Conservation (phyloP, 2,329 filamentous ascomycete genomes). For the Fusarium nodosum region DNA sequence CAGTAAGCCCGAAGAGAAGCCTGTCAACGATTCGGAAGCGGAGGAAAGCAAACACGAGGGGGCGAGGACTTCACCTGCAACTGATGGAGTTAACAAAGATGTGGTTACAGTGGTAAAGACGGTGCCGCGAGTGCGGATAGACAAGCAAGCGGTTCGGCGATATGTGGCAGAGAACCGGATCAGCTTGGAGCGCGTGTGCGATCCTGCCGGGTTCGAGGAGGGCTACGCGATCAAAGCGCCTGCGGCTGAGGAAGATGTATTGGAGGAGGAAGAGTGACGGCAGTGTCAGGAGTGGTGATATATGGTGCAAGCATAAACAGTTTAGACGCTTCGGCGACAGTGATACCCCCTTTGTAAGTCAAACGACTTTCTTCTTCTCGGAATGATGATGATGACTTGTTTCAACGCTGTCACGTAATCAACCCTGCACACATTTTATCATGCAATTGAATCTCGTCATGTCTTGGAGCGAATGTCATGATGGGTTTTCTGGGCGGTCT, state of each 20-base stretch:
- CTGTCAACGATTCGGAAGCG: conserved; percentile 22
- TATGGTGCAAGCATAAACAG: conserved; percentile 18
- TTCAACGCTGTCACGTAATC: not conserved
- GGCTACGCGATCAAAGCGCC: conserved; percentile 69
- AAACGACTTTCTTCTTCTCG: conserved; percentile 20
- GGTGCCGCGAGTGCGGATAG: conserved; percentile 64
- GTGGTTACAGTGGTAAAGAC: conserved; percentile 50
- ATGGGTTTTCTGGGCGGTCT: not conserved
- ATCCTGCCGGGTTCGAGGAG: conserved; percentile 80
- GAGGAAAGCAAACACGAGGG: conserved; percentile 45
- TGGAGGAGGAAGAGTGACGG: conserved; percentile 42
- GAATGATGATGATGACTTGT: conserved; percentile 5
- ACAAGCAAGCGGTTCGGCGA: conserved; percentile 69
- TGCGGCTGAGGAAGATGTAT: conserved; percentile 54
- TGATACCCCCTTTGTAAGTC: conserved; percentile 45
- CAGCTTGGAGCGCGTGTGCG: conserved; percentile 75
- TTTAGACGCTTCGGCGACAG: conserved; percentile 40
- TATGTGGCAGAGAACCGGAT: conserved; percentile 77
- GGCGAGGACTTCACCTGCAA: conserved; percentile 14
- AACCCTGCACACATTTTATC: not conserved
- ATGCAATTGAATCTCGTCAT: conserved; percentile 24
- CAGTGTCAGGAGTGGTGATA: conserved; percentile 5
- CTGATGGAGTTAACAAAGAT: conserved; percentile 46
- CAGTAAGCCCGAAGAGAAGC: conserved; percentile 52
- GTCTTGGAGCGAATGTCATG: conserved; percentile 27